Conservation (phyloP, 306 rosid species). For the Prunus mira region DNA sequence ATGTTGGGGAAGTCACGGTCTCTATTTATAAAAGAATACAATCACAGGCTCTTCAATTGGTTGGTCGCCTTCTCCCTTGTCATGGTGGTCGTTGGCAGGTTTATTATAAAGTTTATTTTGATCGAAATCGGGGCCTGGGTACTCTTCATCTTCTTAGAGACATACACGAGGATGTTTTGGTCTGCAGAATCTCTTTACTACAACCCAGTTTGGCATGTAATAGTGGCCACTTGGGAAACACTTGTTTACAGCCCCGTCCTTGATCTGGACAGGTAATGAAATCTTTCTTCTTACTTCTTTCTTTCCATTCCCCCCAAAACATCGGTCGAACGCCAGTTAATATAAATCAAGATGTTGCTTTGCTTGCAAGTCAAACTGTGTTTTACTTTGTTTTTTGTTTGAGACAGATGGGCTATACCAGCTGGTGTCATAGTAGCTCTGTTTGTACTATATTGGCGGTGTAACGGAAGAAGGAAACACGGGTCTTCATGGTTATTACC, state of each 20-base stretch:
- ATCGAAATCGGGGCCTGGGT: constrained; percentile 90
- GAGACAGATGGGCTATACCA: constrained; percentile 97
- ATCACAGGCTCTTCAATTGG: constrained; percentile 93
- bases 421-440: constrained; percentile 42
- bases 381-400: not conserved
- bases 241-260: constrained; percentile 87
- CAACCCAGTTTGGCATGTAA: constrained; percentile 80
- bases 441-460: constrained; percentile 79
- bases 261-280: constrained; percentile 87
- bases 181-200: constrained; percentile 89
- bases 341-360: not conserved
- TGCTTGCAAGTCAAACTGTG: not conserved
- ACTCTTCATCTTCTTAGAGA: constrained; percentile 90
- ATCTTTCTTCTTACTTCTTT: not conserved
- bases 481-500: constrained; percentile 77
- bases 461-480: constrained; percentile 68
- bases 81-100: constrained; percentile 91
- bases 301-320: no score
- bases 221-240: constrained; percentile 88
- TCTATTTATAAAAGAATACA: constrained; percentile 84
- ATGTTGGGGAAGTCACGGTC: constrained; percentile 82
- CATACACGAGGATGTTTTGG: constrained; percentile 97
- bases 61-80: constrained; percentile 88
- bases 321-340: no score
- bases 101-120: constrained; percentile 69